Conservation (phyloP, 164 flowering plant genomes). For the Annona cherimola region DNA sequence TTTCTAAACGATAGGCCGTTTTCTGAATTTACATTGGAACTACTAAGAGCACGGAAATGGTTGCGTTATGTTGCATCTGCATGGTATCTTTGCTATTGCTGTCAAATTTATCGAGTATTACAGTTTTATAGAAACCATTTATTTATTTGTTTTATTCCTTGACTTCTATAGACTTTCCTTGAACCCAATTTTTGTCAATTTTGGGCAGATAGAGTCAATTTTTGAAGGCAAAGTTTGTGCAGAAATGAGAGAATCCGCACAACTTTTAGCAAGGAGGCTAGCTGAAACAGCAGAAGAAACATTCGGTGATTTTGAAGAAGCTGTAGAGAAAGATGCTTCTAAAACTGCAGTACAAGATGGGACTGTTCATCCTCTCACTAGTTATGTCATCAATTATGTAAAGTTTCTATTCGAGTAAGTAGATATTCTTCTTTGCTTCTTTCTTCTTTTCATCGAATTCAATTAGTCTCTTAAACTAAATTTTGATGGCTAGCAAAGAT, state of each 20-base stretch:
- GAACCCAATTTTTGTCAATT: not conserved
- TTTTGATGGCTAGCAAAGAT: too few species aligned
- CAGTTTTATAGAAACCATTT: too few species aligned
- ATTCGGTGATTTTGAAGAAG: conserved; percentile 92
- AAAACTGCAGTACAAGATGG: conserved; percentile 92
- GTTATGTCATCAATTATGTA: conserved; percentile 92
- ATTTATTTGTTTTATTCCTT: not conserved
- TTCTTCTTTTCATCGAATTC: not conserved
- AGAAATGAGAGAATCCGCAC: conserved; percentile 70
- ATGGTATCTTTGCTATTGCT: too few species aligned
- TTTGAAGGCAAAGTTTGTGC: conserved; percentile 66
- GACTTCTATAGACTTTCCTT: not conserved
- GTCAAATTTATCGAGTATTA: too few species aligned
- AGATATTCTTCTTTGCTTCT: not conserved
- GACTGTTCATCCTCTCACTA: conserved; percentile 95
- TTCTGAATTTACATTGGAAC: too few species aligned
- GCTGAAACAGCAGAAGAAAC: conserved; percentile 91
- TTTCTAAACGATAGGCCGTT: too few species aligned
- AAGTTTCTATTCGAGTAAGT: conserved; percentile 94
- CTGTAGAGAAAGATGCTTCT: conserved; percentile 93
- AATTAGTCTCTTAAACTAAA: not conserved
- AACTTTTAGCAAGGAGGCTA: conserved; percentile 69
- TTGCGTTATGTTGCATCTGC: too few species aligned
- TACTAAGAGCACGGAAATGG: too few species aligned
- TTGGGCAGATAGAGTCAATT: conserved; percentile 51